phyloP scores from a whole-genome alignment of 192 early-diverging fungal species.

The Backusella australiensis region DNA sequence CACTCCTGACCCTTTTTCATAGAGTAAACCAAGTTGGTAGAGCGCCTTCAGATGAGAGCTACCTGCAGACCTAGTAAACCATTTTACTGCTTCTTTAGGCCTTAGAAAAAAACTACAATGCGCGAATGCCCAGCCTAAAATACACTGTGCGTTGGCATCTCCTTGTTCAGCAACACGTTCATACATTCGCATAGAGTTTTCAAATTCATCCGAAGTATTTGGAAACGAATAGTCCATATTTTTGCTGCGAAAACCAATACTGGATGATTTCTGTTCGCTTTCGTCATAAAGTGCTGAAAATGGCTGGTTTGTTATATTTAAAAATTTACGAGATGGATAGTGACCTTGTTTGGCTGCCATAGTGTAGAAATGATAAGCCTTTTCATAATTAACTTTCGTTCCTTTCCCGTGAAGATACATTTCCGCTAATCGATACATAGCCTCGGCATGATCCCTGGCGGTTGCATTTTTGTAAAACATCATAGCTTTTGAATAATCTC shows the following conservation, averaged over 20 bases:
- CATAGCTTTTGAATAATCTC: not conserved
- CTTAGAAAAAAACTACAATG: too few relatives aligned
- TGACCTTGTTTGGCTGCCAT: not conserved
- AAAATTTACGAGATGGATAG: not conserved
- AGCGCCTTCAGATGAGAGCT: not conserved
- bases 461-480: not conserved
- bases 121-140: not conserved
- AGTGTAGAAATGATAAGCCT: not conserved
- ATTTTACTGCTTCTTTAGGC: not conserved
- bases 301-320: not conserved
- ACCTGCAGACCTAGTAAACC: not conserved
- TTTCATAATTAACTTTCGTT: not conserved
- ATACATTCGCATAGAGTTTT: not conserved
- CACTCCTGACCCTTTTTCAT: not conserved
- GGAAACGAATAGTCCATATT: not conserved
- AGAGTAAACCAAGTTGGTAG: not conserved
- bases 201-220: not conserved
- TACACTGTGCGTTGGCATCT: not conserved
- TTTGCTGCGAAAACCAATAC: not conserved
- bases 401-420: not conserved
- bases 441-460: not conserved
- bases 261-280: not conserved
- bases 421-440: not conserved
- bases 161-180: not conserved
- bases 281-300: not conserved